phyloP scores from a whole-genome alignment of 495 filamentous ascomycete species.

The Bombardia bombarda region DNA sequence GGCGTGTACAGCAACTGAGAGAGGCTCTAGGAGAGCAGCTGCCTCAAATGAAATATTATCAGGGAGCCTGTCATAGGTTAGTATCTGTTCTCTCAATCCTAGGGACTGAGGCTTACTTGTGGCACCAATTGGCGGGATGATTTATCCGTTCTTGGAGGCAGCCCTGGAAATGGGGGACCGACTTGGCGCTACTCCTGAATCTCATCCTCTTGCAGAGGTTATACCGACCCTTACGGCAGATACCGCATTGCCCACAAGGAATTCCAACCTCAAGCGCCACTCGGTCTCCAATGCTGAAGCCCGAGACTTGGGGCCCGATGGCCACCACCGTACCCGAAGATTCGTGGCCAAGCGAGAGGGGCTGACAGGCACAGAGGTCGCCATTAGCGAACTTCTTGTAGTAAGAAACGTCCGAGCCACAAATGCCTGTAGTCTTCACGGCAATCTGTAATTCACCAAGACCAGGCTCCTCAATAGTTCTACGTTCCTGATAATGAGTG shows the following conservation, averaged over 20 bases:
- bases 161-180: conserved; percentile 77
- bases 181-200: conserved; percentile 79
- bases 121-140: conserved; percentile 72
- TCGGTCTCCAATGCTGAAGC: conserved; percentile 61
- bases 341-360: conserved; percentile 73
- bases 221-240: conserved; percentile 71
- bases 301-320: conserved; percentile 47
- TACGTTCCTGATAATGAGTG: conserved; percentile 30
- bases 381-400: conserved; percentile 81
- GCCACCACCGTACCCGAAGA: conserved; percentile 63
- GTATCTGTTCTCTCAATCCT: too few species aligned
- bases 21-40: conserved; percentile 77
- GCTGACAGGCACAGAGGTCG: conserved; percentile 64
- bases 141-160: conserved; percentile 88
- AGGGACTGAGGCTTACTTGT: conserved; percentile 43
- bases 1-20: conserved; percentile 81
- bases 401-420: conserved; percentile 80
- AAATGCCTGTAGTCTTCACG: conserved; percentile 69
- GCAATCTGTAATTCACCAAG: conserved; percentile 62
- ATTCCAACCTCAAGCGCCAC: conserved; percentile 82
- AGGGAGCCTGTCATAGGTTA: conserved; percentile 55
- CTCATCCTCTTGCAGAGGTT: conserved; percentile 80
- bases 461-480: conserved; percentile 37
- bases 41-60: conserved; percentile 61
- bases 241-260: conserved; percentile 66